These are phyloP conservation scores for Mortierella sp. DNA, from an alignment of 371 early-diverging fungal species.

Conservation along the genomic window DNA sequence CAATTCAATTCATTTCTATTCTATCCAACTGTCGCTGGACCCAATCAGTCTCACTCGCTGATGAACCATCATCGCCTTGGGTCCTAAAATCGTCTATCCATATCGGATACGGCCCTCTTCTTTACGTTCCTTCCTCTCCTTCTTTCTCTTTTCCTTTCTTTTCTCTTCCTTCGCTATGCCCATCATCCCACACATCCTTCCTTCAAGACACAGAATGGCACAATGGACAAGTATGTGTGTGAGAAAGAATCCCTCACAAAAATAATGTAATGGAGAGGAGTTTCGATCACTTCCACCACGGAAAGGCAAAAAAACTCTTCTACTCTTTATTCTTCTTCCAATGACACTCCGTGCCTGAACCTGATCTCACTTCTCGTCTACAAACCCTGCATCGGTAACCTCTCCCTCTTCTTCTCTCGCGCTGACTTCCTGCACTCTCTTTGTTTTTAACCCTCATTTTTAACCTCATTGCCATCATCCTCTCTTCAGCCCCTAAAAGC, in stretches of 20 bases:
- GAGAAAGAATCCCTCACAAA: not conserved
- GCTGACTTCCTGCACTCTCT: not conserved
- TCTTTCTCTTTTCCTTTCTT: not conserved
- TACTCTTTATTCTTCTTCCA: not conserved
- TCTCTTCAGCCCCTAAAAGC: not conserved
- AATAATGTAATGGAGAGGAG: conserved; percentile 9
- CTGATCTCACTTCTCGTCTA: not conserved
- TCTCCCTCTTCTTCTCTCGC: not conserved
- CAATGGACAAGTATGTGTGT: not conserved
- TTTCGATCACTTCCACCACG: not conserved
- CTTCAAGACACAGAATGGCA: not conserved
- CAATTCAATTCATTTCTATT: no score
- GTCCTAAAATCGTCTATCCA: not conserved
- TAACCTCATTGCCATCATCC: no score
- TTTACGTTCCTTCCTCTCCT: not conserved
- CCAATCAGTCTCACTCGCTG: not conserved
- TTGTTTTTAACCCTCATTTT: not conserved
- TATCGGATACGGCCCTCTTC: not conserved
- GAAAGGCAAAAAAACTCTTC: not conserved
- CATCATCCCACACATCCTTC: not conserved
- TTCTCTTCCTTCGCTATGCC: not conserved
- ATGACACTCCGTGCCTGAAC: not conserved
- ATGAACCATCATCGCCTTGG: not conserved
- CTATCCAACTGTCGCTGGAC: not conserved
- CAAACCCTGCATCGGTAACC: conserved; percentile 10